Evolutionary conservation across 2,329 filamentous ascomycete species (phyloP).

Genomic region (Penicillium sp.): DNA sequence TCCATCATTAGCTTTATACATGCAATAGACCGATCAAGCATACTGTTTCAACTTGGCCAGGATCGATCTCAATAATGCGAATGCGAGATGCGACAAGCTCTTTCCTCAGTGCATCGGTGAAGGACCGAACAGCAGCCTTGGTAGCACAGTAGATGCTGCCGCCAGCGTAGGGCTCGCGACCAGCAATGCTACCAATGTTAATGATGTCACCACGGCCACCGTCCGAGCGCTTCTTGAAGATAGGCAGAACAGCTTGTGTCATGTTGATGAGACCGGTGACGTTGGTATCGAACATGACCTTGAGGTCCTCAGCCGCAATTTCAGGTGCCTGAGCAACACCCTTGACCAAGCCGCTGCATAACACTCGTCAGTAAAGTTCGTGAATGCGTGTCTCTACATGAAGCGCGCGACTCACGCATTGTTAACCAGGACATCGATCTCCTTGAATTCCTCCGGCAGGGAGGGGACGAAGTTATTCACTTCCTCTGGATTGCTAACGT

Average conservation of each 20-base stretch:
- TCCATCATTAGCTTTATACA: conserved; percentile 3
- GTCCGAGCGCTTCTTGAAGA: conserved; percentile 67
- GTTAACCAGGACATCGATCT: conserved; percentile 87
- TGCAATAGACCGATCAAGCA: conserved; percentile 17
- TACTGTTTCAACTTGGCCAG: conserved; percentile 86
- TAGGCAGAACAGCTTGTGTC: conserved; percentile 83
- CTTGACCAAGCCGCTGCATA: conserved; percentile 73
- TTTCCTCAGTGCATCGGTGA: conserved; percentile 76
- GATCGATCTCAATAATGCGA: conserved; percentile 81
- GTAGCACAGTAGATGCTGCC: conserved; percentile 91
- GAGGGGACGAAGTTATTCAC: conserved; percentile 67
- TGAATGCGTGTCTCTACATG: conserved; percentile 27
- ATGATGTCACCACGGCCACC: conserved; percentile 88
- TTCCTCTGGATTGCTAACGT: conserved; percentile 76
- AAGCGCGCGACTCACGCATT: conserved; percentile 91
- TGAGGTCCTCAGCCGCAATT: conserved; percentile 76
- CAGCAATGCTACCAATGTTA: conserved; percentile 91
- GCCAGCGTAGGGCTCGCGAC: conserved; percentile 76
- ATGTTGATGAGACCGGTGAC: conserved; percentile 93
- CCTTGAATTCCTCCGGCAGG: conserved; percentile 75
- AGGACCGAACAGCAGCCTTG: conserved; percentile 81
- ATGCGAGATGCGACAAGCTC: conserved; percentile 79
- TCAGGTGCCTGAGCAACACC: conserved; percentile 81
- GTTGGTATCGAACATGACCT: conserved; percentile 87
- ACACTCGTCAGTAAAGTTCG: conserved; percentile 9